These are phyloP conservation scores for Artemisia tridentata DNA, from an alignment of 129 eudicot species.

Conservation along the genomic window DNA sequence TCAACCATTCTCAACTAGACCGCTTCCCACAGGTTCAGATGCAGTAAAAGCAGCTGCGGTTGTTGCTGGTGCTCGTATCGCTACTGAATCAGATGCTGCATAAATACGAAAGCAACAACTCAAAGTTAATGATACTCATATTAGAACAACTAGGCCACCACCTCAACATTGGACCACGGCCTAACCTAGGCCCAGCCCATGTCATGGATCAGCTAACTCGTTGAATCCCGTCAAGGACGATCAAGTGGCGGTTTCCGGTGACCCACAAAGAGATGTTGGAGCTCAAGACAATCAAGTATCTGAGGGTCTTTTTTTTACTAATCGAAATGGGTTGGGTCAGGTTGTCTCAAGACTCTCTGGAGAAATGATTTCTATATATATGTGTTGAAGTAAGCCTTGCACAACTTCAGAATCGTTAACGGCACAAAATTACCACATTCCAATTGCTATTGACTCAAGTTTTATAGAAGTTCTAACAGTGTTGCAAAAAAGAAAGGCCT, in stretches of 20 bases:
- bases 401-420: no score
- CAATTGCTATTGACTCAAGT: no score
- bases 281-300: neutral
- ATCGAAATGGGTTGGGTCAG: no score
- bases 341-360: no score
- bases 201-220: slow-evolving; percentile 11
- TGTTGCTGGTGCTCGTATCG: slow-evolving; percentile 92
- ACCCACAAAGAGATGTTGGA: no score
- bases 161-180: slow-evolving; percentile 21
- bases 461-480: no score
- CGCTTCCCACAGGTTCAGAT: slow-evolving; percentile 34
- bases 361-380: no score
- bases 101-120: slow-evolving; percentile 56
- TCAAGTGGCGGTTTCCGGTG: slow-evolving; percentile 3
- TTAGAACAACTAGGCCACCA: slow-evolving; percentile 43
- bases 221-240: slow-evolving; percentile 26
- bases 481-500: no score
- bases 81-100: slow-evolving; percentile 61
- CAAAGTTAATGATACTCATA: slow-evolving; percentile 57
- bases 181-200: slow-evolving; percentile 38
- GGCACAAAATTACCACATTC: neutral
- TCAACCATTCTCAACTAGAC: slow-evolving; percentile 32
- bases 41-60: slow-evolving; percentile 84
- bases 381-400: no score
- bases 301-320: no score